Conservation (phyloP, 495 filamentous ascomycete genomes). For the Penicillium pancosmium region DNA sequence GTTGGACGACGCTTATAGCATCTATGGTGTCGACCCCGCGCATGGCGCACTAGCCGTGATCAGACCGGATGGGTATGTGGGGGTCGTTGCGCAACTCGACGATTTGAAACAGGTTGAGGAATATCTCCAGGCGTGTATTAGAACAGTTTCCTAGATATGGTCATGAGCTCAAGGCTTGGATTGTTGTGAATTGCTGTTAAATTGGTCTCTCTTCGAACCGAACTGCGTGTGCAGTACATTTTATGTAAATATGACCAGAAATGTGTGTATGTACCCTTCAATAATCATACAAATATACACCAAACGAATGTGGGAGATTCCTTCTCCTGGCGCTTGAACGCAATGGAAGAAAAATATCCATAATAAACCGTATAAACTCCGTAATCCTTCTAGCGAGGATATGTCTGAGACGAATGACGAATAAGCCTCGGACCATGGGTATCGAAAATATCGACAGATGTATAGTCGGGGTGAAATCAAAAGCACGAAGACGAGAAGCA, state of each 20-base stretch:
- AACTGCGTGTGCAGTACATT: background rate
- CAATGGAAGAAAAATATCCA: conserved; percentile 1
- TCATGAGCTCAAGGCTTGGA: background rate
- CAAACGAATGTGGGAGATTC: conserved; percentile 1
- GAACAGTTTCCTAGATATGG: background rate
- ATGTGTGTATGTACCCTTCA: background rate
- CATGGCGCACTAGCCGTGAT: conserved; percentile 62
- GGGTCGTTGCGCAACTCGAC: conserved; percentile 31
- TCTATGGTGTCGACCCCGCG: conserved; percentile 61
- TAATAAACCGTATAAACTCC: conserved; percentile 10
- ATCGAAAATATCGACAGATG: conserved; percentile 19
- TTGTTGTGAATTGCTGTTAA: background rate
- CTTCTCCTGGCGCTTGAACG: conserved; percentile 13
- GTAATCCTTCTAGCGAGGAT: background rate
- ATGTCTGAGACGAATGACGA: background rate
- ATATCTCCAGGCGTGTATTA: conserved; percentile 8
- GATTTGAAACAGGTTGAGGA: conserved; percentile 6
- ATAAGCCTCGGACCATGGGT: conserved; percentile 13
- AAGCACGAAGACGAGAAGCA: background rate
- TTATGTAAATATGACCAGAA: background rate
- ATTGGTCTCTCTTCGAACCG: background rate
- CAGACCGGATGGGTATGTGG: conserved; percentile 69
- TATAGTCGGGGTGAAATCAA: conserved; percentile 4
- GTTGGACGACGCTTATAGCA: conserved; percentile 64
- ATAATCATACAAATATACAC: background rate